A percentile compares a stretch with the other conserved stretches of the same genome.
Conservation (phyloP, 176 grass and related monocot genomes). For the Avena atlantica region DNA sequence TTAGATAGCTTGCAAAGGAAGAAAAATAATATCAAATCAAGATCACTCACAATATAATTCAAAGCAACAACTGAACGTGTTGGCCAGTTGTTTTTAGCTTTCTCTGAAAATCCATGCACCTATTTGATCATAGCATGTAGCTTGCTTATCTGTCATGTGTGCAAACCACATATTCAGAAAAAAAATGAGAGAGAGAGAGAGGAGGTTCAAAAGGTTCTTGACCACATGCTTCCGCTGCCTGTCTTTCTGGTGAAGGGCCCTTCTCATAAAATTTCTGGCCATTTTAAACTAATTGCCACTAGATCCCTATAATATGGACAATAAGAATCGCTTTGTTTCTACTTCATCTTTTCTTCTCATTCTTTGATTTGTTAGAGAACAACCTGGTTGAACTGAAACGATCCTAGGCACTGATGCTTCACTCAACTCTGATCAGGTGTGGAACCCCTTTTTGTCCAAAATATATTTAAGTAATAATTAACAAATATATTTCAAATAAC, state of each 20-base stretch:
- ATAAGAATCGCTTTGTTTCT: conserved; percentile 38
- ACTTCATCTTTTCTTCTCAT: conserved; percentile 38
- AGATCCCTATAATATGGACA: conserved; percentile 33
- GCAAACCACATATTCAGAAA: conserved; percentile 24
- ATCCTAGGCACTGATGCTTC: conserved; percentile 38
- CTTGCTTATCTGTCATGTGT: conserved; percentile 43
- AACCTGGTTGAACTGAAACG: conserved; percentile 37
- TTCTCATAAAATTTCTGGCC: conserved; percentile 40
- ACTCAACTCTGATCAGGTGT: conserved; percentile 33
- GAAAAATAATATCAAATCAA: conserved; percentile 10
- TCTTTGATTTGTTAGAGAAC: conserved; percentile 53
- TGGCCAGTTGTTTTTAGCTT: conserved; percentile 30
- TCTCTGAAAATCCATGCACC: conserved; percentile 29
- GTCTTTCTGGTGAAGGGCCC: conserved; percentile 40
- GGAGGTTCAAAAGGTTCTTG: conserved; percentile 1
- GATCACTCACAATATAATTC: conserved; percentile 20
- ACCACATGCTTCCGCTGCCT: conserved; percentile 29
- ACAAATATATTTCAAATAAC: conserved; percentile 39
- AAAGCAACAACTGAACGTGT: neutral
- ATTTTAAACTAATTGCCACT: neutral
- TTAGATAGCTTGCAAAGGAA: neutral
- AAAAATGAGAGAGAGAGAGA: neutral
- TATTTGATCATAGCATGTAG: conserved; percentile 16
- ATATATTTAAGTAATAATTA: neutral
- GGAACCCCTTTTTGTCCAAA: neutral